Evolutionary conservation across 1,284 basidiomycete species (phyloP).

Genomic region (Sphaerobolus stellatus): DNA sequence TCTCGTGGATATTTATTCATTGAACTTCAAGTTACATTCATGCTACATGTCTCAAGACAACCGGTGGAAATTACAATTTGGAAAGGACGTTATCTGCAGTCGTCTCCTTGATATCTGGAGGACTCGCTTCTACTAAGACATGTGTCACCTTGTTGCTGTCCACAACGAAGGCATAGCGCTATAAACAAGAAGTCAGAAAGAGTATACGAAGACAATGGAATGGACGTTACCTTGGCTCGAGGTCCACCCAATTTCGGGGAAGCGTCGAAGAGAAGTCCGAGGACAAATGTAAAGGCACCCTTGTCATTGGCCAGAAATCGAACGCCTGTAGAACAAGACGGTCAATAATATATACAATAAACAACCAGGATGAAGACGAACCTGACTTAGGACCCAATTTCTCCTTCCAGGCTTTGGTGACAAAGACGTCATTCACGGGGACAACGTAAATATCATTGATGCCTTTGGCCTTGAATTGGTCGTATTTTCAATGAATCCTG

Average conservation of each 20-base stretch:
- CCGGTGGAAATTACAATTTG: background rate
- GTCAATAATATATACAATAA: background rate
- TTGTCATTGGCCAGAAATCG: constrained; percentile 71
- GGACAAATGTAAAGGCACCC: constrained; percentile 52
- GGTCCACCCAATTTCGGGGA: constrained; percentile 58
- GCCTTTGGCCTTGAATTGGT: constrained; percentile 68
- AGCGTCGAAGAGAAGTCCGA: constrained; percentile 69
- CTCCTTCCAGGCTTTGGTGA: constrained; percentile 71
- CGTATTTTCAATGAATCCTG: constrained; percentile 62
- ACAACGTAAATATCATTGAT: constrained; percentile 67
- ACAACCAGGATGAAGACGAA: constrained; percentile 35
- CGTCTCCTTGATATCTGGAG: constrained; percentile 56
- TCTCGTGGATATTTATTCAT: no score
- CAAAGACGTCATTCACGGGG: constrained; percentile 71
- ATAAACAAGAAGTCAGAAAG: constrained; percentile 4
- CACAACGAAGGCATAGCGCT: constrained; percentile 60
- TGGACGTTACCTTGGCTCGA: constrained; percentile 57
- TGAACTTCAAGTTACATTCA: no score
- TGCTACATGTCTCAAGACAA: no score
- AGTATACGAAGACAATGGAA: background rate
- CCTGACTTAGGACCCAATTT: constrained; percentile 53
- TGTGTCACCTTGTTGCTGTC: constrained; percentile 55
- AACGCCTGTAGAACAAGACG: constrained; percentile 37
- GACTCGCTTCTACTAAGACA: constrained; percentile 58
- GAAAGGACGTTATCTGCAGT: constrained; percentile 40